Evolutionary conservation across 352 stramenopile genomes (phyloP), one percentile per base, ranked within the genome.

Genomic region (Phytophthora rubi): DNA sequence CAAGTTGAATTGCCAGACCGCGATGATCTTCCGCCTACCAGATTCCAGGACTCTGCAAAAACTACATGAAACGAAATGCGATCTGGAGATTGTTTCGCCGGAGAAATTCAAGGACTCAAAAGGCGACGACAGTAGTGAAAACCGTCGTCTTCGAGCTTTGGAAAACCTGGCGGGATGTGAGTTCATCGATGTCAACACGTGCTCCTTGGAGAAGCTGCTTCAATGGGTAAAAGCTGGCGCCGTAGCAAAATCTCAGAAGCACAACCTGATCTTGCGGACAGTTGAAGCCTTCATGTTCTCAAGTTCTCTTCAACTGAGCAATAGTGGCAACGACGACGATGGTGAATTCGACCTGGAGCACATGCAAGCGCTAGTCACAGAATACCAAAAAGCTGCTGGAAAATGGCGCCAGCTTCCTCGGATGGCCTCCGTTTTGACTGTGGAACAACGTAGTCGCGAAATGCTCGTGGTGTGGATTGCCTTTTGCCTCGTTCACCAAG

Each of bases 401-500:
- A 16, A 73, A 28, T 80, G 70, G 71, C 54, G 44, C 3, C 16
- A 65, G 10, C 56, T 75, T 26, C 45, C 54, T 9, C 56, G 59
- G 16, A 59, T 53, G 23, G 67, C 62, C 2, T 68, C 58, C 13
- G 10, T 75, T 7, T 59, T 75, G 26, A n/a, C 52, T 10, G 69
- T 88, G 18, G 74, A 85, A 33, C 73, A 85, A 35, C 70, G 59
- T 4, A 88, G 81, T 57, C 73, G 68, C 2, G 67, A 76, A 33
- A 59, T 88, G 47, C 35, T 89, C 5, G 56, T 86, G 10, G 59
- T 75, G 6, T 88, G 81, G 77, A 71, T 79, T 48, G 63, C 75
- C 0, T 87, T 83, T 65, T 83, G 75, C 32, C 53, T 87, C 1
- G 73, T 63, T 10, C 81, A 89, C 57, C 71, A 74, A 42, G 30